phyloP scores from a whole-genome alignment of 164 flowering plant species.

The Chloranthus sessilifolius region DNA sequence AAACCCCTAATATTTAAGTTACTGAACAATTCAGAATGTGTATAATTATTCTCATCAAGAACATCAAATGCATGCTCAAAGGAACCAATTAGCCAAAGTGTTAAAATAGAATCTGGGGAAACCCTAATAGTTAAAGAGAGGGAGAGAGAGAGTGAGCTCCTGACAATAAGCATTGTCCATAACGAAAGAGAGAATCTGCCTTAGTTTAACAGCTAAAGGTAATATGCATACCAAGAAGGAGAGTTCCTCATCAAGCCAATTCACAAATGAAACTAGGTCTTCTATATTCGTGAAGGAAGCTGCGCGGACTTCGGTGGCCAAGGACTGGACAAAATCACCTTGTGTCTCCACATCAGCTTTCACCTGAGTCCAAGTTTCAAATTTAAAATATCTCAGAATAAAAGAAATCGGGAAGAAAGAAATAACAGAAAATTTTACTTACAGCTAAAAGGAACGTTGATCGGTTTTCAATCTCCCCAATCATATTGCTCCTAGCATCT shows the following conservation, averaged over 20 bases:
- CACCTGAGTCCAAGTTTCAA: constrained; percentile 45
- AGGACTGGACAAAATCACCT: constrained; percentile 92
- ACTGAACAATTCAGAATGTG: no score
- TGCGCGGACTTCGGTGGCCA: constrained; percentile 91
- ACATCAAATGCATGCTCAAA: no score
- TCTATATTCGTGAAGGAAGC: constrained; percentile 70
- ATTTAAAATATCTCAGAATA: neutral
- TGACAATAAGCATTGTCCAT: no score
- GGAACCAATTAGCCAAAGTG: no score
- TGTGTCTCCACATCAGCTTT: constrained; percentile 99
- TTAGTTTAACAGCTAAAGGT: no score
- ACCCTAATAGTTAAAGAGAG: no score
- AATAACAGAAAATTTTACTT: constrained; percentile 17
- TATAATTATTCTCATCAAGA: no score
- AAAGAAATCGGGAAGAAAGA: neutral
- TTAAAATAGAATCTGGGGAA: no score
- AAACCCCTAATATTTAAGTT: no score
- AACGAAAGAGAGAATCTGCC: no score
- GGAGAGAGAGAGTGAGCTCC: no score
- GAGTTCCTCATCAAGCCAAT: constrained; percentile 99
- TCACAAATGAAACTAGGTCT: constrained; percentile 82
- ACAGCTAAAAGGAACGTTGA: constrained; percentile 92
- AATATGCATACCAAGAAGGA: constrained; percentile 80
- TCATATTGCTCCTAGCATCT: constrained; percentile 89
- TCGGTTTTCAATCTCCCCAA: constrained; percentile 92